Evolutionary conservation across 169 alveolate genomes (phyloP), one percentile per base, ranked within the genome.

Genomic region (Plasmodium gaboni): DNA sequence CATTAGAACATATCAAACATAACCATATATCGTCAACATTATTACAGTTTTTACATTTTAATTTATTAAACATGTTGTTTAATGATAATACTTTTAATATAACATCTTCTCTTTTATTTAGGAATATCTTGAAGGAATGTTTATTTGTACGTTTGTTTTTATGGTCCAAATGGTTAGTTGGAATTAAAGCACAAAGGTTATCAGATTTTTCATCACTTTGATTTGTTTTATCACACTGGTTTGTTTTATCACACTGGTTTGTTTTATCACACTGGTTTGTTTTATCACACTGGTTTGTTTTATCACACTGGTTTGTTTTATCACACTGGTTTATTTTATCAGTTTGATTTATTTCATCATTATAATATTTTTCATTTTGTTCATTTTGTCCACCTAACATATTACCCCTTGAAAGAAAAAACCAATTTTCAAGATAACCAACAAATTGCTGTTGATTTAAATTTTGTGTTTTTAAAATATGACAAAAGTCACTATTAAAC

Each of bases 21-120:
- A 83, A 32, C 91, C 91, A 83, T 22, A 83, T 55, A 26, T 83
- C 91, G 15, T 83, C 91, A 17, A 42, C 46, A 10, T 83, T 68
- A 50, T 68, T 68, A 60, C 91, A 83, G 48, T 83, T 2, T n/a
- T 72, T 83, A 48, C 91, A 83, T 46, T 83, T 83, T 63, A 83
- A 59, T 28, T n/a, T 55, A 24, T 26, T 44, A 2, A 68, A 32
- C 59, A 83, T 4, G 8, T 53, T 64, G 7, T 63, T 24, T 12
- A 83, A 24, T 42, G 60, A 19, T 13, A 51, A 17, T 2, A 26
- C 44, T 9, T 46, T 72, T 5, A 48, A 28, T 2, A 60, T 24
- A 5, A 4, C n/a, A n/a, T 44, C 46, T 1, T 57, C 32, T 6
- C 15, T 28, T 55, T 15, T 28, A 6, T 55, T 53, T 72, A 10